A percentile compares a stretch with the other conserved stretches of the same genome.
Conservation (phyloP, 2,329 filamentous ascomycete genomes). For the Penicillium sp. region DNA sequence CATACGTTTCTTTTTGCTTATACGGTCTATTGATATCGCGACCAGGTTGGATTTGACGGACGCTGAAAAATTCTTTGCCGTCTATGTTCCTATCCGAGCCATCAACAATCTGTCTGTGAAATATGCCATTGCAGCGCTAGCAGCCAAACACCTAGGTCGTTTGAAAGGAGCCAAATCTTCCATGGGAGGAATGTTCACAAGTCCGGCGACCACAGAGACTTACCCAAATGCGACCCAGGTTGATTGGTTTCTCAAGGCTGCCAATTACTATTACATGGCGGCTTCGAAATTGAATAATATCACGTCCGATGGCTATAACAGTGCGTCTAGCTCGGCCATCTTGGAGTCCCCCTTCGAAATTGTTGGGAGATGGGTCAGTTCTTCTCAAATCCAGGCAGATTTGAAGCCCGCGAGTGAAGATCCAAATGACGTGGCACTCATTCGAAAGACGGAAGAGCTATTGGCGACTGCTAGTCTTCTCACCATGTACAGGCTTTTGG, state of each 20-base stretch:
- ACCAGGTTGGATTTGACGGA: conserved; percentile 43
- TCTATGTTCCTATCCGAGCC: conserved; percentile 40
- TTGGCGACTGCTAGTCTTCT: conserved; percentile 61
- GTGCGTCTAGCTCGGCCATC: conserved; percentile 32
- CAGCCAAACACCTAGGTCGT: conserved; percentile 42
- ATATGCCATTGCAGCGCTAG: conserved; percentile 39
- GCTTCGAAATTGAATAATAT: conserved; percentile 50
- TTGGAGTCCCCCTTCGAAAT: conserved; percentile 34
- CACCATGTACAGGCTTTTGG: conserved; percentile 63
- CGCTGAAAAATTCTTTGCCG: conserved; percentile 39
- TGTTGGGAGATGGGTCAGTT: conserved; percentile 26
- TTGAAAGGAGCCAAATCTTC: conserved; percentile 31
- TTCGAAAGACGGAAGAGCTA: conserved; percentile 56
- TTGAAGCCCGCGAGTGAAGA: conserved; percentile 6
- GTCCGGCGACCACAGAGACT: conserved; percentile 53
- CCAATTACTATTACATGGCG: conserved; percentile 60
- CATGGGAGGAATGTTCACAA: conserved; percentile 26
- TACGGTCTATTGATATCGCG: conserved; percentile 11
- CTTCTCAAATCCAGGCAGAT: conserved; percentile 13
- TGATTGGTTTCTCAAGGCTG: conserved; percentile 61
- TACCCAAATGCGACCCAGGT: conserved; percentile 50
- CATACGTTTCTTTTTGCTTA: not conserved
- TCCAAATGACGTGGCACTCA: conserved; percentile 20
- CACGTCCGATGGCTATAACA: conserved; percentile 33
- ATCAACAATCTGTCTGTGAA: conserved; percentile 36